Percentiles rank a stretch among this genome's conserved stretches.
phyloP scores from a whole-genome alignment of 352 stramenopile species.

The Phytopythium chamaehyphon region DNA sequence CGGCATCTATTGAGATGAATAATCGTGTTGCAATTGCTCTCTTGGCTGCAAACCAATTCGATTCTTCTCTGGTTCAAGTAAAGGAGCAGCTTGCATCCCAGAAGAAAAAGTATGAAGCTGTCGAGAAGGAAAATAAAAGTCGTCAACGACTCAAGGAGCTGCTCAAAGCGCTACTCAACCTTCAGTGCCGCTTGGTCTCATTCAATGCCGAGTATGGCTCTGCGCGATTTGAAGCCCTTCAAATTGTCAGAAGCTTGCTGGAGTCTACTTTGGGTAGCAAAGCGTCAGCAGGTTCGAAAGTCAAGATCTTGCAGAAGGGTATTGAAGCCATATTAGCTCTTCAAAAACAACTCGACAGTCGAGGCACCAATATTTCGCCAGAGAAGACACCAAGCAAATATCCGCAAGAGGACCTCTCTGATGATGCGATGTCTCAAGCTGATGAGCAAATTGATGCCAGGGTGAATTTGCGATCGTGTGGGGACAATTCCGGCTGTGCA shows the following conservation, averaged over 20 bases:
- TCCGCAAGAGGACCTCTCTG: neutral
- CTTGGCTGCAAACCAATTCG: neutral
- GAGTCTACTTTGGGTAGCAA: neutral
- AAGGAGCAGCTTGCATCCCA: conserved; percentile 4
- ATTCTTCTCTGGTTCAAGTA: neutral
- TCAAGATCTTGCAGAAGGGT: conserved; percentile 1
- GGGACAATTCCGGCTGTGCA: neutral
- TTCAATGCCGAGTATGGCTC: neutral
- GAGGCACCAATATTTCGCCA: no score
- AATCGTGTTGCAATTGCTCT: conserved; percentile 2
- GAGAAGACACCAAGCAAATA: neutral
- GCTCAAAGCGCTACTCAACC: neutral
- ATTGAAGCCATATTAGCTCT: neutral
- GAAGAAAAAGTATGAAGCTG: neutral
- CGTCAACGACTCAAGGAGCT: neutral
- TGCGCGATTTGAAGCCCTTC: neutral
- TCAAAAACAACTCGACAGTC: neutral
- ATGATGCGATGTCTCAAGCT: neutral
- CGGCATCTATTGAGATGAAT: conserved; percentile 7
- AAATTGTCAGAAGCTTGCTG: neutral
- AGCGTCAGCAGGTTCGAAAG: neutral
- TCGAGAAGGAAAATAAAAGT: neutral
- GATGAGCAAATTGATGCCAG: neutral
- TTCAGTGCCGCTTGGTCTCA: conserved; percentile 1
- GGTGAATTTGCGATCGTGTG: no score